Percentiles rank a stretch among this genome's conserved stretches.
phyloP scores from a whole-genome alignment of 345 rosid genomes.

The Salix caprea region DNA sequence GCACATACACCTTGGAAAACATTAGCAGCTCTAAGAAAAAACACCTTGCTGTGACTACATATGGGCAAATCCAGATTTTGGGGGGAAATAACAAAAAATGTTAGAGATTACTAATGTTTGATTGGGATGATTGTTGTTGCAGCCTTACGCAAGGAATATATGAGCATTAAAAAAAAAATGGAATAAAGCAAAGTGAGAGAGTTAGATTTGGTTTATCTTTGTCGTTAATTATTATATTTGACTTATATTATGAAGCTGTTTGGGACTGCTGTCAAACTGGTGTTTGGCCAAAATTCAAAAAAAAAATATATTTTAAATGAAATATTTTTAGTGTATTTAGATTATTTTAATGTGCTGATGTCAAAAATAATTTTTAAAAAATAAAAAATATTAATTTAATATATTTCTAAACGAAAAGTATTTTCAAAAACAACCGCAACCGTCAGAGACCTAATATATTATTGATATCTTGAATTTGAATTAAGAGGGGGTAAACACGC shows the following conservation, averaged over 20 bases:
- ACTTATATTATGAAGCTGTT: no score
- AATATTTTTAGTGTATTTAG: no score
- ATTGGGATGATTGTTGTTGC: not conserved
- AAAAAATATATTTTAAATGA: no score
- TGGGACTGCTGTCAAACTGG: no score
- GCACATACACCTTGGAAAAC: not conserved
- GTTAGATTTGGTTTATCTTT: not conserved
- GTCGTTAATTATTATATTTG: no score
- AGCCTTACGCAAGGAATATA: constrained; percentile 1
- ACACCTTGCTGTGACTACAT: not conserved
- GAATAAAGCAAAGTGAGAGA: not conserved
- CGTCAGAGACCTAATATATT: no score
- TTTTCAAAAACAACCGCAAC: no score
- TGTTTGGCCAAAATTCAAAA: no score
- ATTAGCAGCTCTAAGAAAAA: not conserved
- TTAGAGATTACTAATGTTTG: not conserved
- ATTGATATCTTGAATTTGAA: not conserved
- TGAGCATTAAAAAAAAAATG: not conserved
- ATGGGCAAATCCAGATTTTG: not conserved
- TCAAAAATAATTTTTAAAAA: no score
- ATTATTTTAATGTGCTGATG: no score
- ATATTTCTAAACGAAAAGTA: no score
- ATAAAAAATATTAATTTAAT: no score
- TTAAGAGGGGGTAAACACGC: not conserved
- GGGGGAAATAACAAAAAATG: not conserved